Evolutionary conservation across 257 asterid genomes (phyloP).

Genomic region (Handroanthus guayacan): DNA sequence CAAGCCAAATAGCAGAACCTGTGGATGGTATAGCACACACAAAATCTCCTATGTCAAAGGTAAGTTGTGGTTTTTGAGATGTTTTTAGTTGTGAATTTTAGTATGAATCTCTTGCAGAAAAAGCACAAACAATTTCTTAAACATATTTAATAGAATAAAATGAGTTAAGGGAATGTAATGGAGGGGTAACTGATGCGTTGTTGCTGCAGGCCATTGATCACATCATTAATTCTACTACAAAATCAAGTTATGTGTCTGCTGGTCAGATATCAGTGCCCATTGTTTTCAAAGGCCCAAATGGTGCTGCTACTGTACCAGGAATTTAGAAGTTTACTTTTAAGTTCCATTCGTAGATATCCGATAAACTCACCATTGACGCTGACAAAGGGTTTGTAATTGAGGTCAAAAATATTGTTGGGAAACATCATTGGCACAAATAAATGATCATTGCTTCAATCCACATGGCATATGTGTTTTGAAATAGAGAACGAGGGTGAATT

Average conservation of each 20-base stretch:
- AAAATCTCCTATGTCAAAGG: too few relatives aligned
- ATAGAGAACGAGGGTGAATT: neutral
- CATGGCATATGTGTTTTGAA: neutral
- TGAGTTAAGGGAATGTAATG: neutral
- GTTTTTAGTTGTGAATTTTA: too few relatives aligned
- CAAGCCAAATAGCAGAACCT: too few relatives aligned
- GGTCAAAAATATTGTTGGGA: neutral
- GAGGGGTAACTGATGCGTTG: slow-evolving; percentile 21
- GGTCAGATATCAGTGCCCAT: slow-evolving; percentile 82
- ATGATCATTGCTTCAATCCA: neutral
- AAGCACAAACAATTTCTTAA: too few relatives aligned
- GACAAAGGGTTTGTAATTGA: neutral
- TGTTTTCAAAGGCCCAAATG: slow-evolving; percentile 91
- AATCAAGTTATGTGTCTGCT: slow-evolving; percentile 81
- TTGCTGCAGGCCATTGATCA: slow-evolving; percentile 78
- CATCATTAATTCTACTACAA: slow-evolving; percentile 83
- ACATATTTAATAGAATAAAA: neutral
- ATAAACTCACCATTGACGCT: neutral
- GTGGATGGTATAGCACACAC: too few relatives aligned
- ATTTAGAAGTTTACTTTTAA: slow-evolving; percentile 13
- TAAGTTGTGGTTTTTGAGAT: too few relatives aligned
- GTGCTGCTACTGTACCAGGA: slow-evolving; percentile 72
- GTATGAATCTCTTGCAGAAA: too few relatives aligned
- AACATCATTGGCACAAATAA: slow-evolving; percentile 25
- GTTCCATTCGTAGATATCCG: slow-evolving; percentile 10